Evolutionary conservation across 2,329 filamentous ascomycete genomes (phyloP), one percentile per base, ranked within the genome.

Genomic region (Trichocomaceae sp.): DNA sequence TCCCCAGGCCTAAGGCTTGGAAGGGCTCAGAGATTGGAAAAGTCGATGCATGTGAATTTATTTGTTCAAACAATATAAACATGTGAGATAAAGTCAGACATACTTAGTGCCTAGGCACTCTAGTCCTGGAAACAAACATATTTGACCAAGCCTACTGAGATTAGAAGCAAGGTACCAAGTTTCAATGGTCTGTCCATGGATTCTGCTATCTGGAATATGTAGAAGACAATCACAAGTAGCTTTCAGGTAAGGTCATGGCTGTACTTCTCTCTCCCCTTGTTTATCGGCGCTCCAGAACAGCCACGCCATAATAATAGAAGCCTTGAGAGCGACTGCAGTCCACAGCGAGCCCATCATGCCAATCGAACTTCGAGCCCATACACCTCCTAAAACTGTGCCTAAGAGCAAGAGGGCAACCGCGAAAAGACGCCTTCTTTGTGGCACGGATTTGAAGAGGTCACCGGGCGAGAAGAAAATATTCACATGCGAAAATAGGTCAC

Each of bases 401-500:
- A 77, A 23, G 29, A 83, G 56, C n/a, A 83, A 68, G 51, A 79
- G 66, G 1, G 79, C 29, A 1, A 81, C 76, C 1, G 81, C 80
- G 0, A 72, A 75, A 0, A 72, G 63, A 46, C 81, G 71, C 49
- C 79, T 71, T 64, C 82, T 81, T 48, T 81, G 69, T 64, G 83
- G 80, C 0, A 75, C 67, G 54, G 82, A 79, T 1, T 67, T 63
- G 1, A 19, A n/a, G 3, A 48, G 15, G 52, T 46, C 2, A 2
- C 5, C 12, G 68, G 57, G 23, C 23, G 23, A 26, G 1, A 72
- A 57, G 4, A 81, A 67, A n/a, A 83, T 58, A 8, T 75, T 73
- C 9, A 76, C 72, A 63, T 90, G 86, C 1, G 84, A 86, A 61
- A 89, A 89, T 19, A 92, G 65, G 66, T 92, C 88, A 65, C 87